Evolutionary conservation across 495 filamentous ascomycete genomes (phyloP), one percentile per base, ranked within the genome.

Genomic region (Annulohypoxylon nitens): DNA sequence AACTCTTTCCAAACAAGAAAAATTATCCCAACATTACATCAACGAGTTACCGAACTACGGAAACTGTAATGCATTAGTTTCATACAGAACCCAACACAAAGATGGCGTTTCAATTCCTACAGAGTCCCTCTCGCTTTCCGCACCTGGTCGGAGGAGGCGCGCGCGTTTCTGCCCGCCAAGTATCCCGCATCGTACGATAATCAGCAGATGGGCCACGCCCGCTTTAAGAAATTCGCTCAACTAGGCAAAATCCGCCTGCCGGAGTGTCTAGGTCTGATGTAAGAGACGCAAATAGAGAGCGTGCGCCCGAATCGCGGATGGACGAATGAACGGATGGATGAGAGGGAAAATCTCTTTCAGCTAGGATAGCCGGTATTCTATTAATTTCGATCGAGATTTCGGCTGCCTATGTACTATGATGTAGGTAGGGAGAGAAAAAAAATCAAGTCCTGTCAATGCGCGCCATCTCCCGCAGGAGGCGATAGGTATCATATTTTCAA

Each of bases 131-230:
- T 39, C 2, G 2, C 36, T 16, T 33, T 18, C 25, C 57, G 23
- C 62, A 64, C 20, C 60, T 65, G 41, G 50, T n/a, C 50, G 25
- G 50, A 50, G 25, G n/a, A 69, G 39, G 65, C 65, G 47, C 61
- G 65, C 55, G 60, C 39, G 39, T 43, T 43, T 37, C 59, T 50
- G 20, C 11, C 8, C 41, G 70, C 70, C 70, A 69, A 73, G 70
- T 37, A 34, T 14, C 26, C 9, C 11, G 34, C 8, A 70, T 74
- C 71, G 36, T 74, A 74, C 71, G 71, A 74, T 74, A 30, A 58
- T 60, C 61, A 65, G 54, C 37, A 10, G 50, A 70, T 39, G n/a
- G 43, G 7, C 43, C 43, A 47, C 43, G 0, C 47, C 50, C 59
- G 14, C 36, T 54, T 54, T 54, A 33, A 54, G 25, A 43, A 36